These are phyloP conservation scores for Clausena lansium DNA, from an alignment of 345 rosid species.

Conservation along the genomic window DNA sequence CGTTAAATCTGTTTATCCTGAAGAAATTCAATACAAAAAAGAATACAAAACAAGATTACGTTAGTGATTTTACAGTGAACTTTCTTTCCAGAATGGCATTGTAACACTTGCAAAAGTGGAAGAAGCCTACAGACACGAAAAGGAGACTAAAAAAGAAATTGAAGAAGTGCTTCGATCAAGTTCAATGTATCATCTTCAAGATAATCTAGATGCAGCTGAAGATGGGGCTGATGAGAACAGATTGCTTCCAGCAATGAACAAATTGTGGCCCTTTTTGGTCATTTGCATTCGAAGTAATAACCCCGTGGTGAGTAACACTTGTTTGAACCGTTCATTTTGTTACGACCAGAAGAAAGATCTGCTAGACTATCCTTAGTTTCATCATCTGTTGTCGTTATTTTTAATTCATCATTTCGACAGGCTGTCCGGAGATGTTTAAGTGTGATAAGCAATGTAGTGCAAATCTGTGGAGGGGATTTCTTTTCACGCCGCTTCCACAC, in stretches of 20 bases:
- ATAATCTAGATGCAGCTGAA: constrained; percentile 51
- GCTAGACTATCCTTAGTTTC: constrained; percentile 5
- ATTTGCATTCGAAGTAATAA: constrained; percentile 59
- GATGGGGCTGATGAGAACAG: constrained; percentile 77
- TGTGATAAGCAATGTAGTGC: constrained; percentile 54
- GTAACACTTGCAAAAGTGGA: constrained; percentile 69
- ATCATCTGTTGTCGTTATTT: background rate
- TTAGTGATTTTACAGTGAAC: background rate
- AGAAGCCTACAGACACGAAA: constrained; percentile 71
- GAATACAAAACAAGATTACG: background rate
- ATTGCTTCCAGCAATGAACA: constrained; percentile 88
- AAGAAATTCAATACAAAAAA: background rate
- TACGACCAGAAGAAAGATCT: background rate
- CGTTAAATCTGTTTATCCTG: background rate
- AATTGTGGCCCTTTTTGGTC: constrained; percentile 85
- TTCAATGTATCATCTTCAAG: constrained; percentile 67
- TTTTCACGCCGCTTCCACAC: constrained; percentile 81
- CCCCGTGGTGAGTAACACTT: constrained; percentile 50
- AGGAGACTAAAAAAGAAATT: constrained; percentile 59
- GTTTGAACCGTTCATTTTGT: background rate
- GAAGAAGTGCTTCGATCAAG: constrained; percentile 56
- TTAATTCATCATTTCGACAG: constrained; percentile 35
- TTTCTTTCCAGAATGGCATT: constrained; percentile 58
- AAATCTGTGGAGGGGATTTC: constrained; percentile 89
- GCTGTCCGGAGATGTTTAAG: constrained; percentile 60